Conservation (phyloP, 2,329 filamentous ascomycete genomes). For the Phialemoniopsis sp. region DNA sequence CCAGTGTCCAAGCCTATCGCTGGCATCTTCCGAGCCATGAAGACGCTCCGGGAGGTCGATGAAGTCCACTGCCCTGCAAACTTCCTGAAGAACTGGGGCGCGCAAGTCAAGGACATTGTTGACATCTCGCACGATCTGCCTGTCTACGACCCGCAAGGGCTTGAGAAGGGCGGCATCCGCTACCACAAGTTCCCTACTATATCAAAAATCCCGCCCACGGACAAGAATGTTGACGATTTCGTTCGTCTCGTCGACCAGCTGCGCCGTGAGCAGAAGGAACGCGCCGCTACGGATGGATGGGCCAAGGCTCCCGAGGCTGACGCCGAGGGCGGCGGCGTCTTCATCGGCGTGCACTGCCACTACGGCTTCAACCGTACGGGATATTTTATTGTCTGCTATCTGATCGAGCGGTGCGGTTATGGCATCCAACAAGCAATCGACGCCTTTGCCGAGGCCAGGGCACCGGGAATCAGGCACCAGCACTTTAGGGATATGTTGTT, state of each 20-base stretch:
- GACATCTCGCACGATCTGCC: constrained; percentile 91
- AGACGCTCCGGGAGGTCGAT: constrained; percentile 88
- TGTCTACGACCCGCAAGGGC: constrained; percentile 75
- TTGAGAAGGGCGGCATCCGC: constrained; percentile 62
- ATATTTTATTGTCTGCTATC: constrained; percentile 83
- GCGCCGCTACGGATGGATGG: constrained; percentile 14
- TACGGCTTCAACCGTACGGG: constrained; percentile 95
- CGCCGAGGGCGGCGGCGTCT: constrained; percentile 6
- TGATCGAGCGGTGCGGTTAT: constrained; percentile 77
- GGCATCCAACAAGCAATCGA: constrained; percentile 73
- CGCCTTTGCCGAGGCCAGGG: constrained; percentile 66
- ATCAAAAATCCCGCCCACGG: constrained; percentile 77
- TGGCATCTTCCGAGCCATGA: constrained; percentile 81
- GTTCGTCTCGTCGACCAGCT: constrained; percentile 56
- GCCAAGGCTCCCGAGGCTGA: no score
- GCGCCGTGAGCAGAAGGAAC: constrained; percentile 46
- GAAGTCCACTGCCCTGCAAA: constrained; percentile 71
- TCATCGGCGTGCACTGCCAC: constrained; percentile 87
- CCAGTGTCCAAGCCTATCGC: constrained; percentile 78
- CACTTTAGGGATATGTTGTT: constrained; percentile 85
- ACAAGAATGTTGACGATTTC: constrained; percentile 48
- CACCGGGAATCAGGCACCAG: constrained; percentile 82
- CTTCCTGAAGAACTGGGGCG: constrained; percentile 66
- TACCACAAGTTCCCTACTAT: constrained; percentile 90
- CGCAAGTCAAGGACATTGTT: constrained; percentile 69